phyloP scores from a whole-genome alignment of 345 rosid genomes.

The Eucalyptus polyanthemos region DNA sequence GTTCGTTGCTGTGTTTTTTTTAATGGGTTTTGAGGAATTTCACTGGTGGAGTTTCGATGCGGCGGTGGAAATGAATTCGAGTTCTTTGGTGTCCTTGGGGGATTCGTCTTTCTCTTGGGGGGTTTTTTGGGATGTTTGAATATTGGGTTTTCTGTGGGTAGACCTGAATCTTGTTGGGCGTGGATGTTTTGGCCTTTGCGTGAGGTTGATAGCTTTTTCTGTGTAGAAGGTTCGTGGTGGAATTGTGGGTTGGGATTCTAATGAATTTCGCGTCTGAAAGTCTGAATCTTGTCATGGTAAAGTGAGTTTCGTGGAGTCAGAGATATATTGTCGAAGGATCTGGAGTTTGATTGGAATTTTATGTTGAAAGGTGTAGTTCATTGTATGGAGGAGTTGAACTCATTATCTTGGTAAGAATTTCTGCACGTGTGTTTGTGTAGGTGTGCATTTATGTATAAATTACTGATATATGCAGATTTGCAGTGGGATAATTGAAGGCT shows the following conservation, averaged over 20 bases:
- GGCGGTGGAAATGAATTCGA: not conserved
- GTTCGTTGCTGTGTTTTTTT: no score
- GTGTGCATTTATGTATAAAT: not conserved
- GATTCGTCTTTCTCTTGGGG: not conserved
- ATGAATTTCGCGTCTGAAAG: not conserved
- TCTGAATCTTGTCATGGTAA: not conserved
- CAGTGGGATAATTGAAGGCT: not conserved
- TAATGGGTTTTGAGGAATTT: not conserved
- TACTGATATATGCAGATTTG: not conserved
- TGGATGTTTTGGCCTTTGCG: not conserved
- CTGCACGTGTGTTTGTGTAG: not conserved
- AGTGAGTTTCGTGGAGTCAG: not conserved
- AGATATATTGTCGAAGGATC: not conserved
- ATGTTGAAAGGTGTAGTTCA: not conserved
- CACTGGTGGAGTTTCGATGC: not conserved
- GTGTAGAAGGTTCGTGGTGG: not conserved
- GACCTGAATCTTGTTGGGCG: not conserved
- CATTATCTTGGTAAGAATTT: not conserved
- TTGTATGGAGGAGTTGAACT: not conserved
- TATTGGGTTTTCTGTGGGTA: not conserved
- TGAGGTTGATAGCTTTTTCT: not conserved
- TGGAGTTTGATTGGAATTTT: not conserved
- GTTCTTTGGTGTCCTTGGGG: not conserved
- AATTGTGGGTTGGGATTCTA: not conserved
- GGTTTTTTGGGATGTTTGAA: not conserved